A percentile compares a stretch with the other conserved stretches of the same genome.
Evolutionary conservation across 345 rosid genomes (phyloP).

Genomic region (Lepidium sativum): DNA sequence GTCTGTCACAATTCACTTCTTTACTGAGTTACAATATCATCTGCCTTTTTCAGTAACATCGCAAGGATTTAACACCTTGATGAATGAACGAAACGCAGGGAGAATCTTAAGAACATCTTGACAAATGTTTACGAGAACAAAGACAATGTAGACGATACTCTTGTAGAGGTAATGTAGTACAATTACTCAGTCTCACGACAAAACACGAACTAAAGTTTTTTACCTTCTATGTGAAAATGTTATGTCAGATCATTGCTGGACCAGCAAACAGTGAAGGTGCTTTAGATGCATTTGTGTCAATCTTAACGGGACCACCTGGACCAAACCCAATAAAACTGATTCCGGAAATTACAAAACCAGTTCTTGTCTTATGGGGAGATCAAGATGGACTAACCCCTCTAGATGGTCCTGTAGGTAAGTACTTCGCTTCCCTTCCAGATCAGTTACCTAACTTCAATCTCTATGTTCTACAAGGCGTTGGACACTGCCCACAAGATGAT

Average conservation of each 20-base stretch:
- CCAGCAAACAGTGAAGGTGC: constrained; percentile 81
- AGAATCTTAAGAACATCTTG: constrained; percentile 55
- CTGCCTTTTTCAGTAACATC: neutral
- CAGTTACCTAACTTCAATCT: constrained; percentile 51
- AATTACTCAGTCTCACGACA: neutral
- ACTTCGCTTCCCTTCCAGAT: constrained; percentile 58
- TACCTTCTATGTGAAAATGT: neutral
- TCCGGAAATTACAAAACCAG: constrained; percentile 45
- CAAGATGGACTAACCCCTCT: constrained; percentile 80
- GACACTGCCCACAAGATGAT: constrained; percentile 92
- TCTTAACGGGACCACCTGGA: constrained; percentile 91
- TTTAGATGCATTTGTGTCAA: constrained; percentile 79
- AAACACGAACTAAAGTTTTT: neutral
- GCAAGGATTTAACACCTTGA: neutral
- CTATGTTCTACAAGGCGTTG: constrained; percentile 59
- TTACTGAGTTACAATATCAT: neutral
- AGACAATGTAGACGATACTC: constrained; percentile 69
- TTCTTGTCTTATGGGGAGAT: constrained; percentile 78
- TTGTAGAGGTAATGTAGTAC: constrained; percentile 55
- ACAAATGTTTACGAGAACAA: constrained; percentile 65
- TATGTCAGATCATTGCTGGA: constrained; percentile 60
- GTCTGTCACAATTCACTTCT: constrained; percentile 25
- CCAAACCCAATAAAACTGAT: constrained; percentile 64
- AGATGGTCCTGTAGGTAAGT: constrained; percentile 80
- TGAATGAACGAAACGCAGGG: constrained; percentile 37